A percentile compares a stretch with the other conserved stretches of the same genome.
Conservation (phyloP, 2,329 filamentous ascomycete genomes). For the Fusarium bulbicola region DNA sequence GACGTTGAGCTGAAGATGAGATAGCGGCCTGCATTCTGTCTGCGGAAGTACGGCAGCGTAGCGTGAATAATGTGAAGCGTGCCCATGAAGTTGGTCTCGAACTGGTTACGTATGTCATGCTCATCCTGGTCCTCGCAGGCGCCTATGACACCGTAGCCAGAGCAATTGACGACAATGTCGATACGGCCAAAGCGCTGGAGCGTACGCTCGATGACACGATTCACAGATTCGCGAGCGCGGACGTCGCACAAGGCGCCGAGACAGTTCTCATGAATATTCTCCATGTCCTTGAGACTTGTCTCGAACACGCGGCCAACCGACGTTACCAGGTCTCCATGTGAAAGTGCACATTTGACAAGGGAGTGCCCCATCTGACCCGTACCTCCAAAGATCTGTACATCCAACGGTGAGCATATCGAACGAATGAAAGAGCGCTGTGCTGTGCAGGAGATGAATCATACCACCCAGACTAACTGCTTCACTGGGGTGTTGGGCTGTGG, state of each 20-base stretch:
- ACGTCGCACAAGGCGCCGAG: constrained; percentile 91
- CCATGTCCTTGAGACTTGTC: constrained; percentile 77
- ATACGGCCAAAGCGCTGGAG: constrained; percentile 81
- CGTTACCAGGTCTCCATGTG: constrained; percentile 83
- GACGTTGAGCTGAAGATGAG: constrained; percentile 94
- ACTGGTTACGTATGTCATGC: constrained; percentile 92
- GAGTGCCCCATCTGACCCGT: constrained; percentile 97
- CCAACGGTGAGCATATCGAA: constrained; percentile 2
- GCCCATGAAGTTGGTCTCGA: constrained; percentile 98
- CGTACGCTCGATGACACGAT: constrained; percentile 73
- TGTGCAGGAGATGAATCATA: constrained; percentile 49
- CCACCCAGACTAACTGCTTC: constrained; percentile 88
- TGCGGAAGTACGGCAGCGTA: constrained; percentile 86
- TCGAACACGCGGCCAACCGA: constrained; percentile 87
- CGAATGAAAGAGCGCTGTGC: not conserved
- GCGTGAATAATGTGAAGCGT: constrained; percentile 92
- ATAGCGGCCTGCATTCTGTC: constrained; percentile 80
- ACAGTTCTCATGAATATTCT: constrained; percentile 75
- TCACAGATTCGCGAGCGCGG: constrained; percentile 80
- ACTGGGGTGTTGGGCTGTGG: constrained; percentile 75
- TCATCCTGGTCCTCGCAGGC: constrained; percentile 97
- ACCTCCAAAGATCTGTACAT: constrained; percentile 81
- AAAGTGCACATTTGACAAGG: constrained; percentile 82
- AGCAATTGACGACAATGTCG: constrained; percentile 92
- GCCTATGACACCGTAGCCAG: constrained; percentile 93